phyloP scores from a whole-genome alignment of 345 rosid species.

The Camelina neglecta region DNA sequence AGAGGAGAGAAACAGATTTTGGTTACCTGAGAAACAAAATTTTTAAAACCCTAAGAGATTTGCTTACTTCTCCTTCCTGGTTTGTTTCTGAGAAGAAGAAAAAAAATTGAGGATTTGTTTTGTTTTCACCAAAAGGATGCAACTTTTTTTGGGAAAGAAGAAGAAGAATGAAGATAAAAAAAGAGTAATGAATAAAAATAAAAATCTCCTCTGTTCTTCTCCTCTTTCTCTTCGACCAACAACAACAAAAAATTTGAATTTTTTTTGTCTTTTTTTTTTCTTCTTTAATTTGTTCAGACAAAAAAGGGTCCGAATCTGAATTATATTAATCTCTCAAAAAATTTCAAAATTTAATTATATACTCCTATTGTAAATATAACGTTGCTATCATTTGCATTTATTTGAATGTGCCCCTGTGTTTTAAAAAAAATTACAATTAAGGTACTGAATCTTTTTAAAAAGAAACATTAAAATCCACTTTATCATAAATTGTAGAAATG shows the following conservation, averaged over 20 bases:
- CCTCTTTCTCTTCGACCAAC: slow-evolving; percentile 48
- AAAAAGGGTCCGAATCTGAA: slow-evolving; percentile 35
- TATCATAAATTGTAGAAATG: too few species aligned
- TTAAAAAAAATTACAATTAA: slow-evolving; percentile 2
- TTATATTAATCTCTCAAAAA: slow-evolving; percentile 23
- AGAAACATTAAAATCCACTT: too few species aligned
- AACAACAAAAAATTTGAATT: slow-evolving; percentile 26
- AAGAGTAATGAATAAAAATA: slow-evolving; percentile 29
- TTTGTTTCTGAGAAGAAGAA: neutral
- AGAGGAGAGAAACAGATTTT: slow-evolving; percentile 9
- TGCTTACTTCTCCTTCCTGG: slow-evolving; percentile 11
- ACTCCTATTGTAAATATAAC: neutral
- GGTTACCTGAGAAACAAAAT: slow-evolving; percentile 3
- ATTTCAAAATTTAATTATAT: neutral
- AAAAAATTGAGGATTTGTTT: neutral
- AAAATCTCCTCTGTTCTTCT: slow-evolving; percentile 35
- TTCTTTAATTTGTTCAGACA: slow-evolving; percentile 25
- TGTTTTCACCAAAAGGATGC: slow-evolving; percentile 21
- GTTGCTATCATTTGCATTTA: slow-evolving; percentile 18
- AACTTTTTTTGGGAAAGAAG: slow-evolving; percentile 28
- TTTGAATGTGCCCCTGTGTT: slow-evolving; percentile 10
- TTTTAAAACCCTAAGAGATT: slow-evolving; percentile 28
- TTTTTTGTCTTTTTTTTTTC: neutral
- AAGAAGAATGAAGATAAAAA: slow-evolving; percentile 30
- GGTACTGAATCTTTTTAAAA: neutral